Evolutionary conservation across 768 basidiomycete species (phyloP), one percentile per base, ranked within the genome.

Genomic region (Serendipita sp.): DNA sequence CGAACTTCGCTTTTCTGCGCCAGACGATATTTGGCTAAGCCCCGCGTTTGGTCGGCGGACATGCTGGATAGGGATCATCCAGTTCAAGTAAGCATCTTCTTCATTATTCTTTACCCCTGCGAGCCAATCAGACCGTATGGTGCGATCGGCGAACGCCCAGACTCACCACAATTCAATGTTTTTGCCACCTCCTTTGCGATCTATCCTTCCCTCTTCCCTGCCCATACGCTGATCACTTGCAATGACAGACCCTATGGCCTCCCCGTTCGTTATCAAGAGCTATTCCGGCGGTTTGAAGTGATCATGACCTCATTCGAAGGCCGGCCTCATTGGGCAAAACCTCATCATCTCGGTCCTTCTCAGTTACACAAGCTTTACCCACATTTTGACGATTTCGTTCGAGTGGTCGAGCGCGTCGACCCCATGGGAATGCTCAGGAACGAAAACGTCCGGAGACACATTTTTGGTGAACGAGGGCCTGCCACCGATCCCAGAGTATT

Each of bases 61-160:
- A 5, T 88, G 86, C 68, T 99, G 93, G 88, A 90, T 99, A 66
- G 96, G 96, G n/a, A 83, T 98, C 62, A 83, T 96, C n/a, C 91
- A 94, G 71, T 99, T 85, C 77, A 91, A 91, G 95, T 97, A 65
- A 70, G 88, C 75, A 13, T 62, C 46, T 55, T 18, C 40, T 40
- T 62, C 31, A 63, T 58, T 31, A 6, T 31, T 40, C 40, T 13
- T 40, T 40, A 40, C 40, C 40, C 40, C 40, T 40, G 40, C 13
- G 40, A 13, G 40, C 40, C 40, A 40, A 40, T 40, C 40, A 40
- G 5, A 40, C 40, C 40, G 5, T 40, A 6, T 13, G 5, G 40
- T 40, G 13, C 40, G 40, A 40, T 40, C 40, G 40, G 40, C 40
- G 40, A 40, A 5, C 40, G 5, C 40, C 40, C 40, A 5, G 5